Evolutionary conservation across 179 eudicot genomes (phyloP).

Genomic region (Dionaea muscipula): DNA sequence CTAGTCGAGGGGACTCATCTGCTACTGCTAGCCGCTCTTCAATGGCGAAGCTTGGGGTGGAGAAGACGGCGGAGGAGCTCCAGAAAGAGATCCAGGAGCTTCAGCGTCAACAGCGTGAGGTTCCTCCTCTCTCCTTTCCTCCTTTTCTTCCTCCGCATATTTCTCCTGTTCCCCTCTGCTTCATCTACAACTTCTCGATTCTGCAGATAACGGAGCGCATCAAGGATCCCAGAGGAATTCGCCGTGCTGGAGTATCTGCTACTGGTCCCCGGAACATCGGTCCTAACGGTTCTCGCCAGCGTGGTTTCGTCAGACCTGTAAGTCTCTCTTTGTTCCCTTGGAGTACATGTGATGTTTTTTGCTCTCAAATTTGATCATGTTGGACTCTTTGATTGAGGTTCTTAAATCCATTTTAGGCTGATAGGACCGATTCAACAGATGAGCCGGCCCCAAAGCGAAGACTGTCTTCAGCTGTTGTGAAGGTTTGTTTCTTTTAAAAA

Average conservation of each 20-base stretch:
- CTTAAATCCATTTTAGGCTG: slow-evolving; percentile 40
- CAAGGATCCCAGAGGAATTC: slow-evolving; percentile 82
- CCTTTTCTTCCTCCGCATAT: background rate
- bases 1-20: too few relatives aligned
- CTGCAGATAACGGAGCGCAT: slow-evolving; percentile 75
- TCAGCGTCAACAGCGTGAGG: slow-evolving; percentile 75
- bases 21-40: too few relatives aligned
- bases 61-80: slow-evolving; percentile 71
- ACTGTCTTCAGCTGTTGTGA: slow-evolving; percentile 74
- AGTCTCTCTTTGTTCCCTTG: background rate
- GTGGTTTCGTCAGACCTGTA: slow-evolving; percentile 60
- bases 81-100: slow-evolving; percentile 81
- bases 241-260: slow-evolving; percentile 50
- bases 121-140: slow-evolving; percentile 1
- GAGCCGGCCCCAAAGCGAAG: slow-evolving; percentile 74
- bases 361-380: background rate
- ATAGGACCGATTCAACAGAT: slow-evolving; percentile 48
- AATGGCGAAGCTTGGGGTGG: slow-evolving; percentile 40
- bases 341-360: background rate
- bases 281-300: slow-evolving; percentile 37
- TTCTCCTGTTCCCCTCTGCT: background rate
- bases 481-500: slow-evolving; percentile 25
- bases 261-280: slow-evolving; percentile 39
- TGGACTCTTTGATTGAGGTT: background rate
- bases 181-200: background rate